phyloP scores from a whole-genome alignment of 768 basidiomycete species.

The Tremella yokohamensis region DNA sequence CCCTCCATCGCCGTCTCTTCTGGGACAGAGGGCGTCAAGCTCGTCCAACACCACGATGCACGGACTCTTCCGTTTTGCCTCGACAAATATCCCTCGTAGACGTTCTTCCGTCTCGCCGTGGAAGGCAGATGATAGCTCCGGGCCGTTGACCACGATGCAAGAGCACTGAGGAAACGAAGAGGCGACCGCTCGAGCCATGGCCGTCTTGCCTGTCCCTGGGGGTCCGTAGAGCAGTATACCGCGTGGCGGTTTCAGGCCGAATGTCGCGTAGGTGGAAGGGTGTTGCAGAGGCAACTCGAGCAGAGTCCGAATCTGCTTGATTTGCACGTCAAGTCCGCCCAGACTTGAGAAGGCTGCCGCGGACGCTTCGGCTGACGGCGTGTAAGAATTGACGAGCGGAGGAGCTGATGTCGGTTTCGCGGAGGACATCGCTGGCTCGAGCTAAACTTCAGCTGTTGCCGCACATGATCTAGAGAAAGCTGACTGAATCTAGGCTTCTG shows the following conservation, averaged over 20 bases:
- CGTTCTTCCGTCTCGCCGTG: slow-evolving; percentile 95
- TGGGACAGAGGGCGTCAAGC: slow-evolving; percentile 88
- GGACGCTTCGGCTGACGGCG: slow-evolving; percentile 32
- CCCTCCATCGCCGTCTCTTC: slow-evolving; percentile 83
- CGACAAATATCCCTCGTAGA: slow-evolving; percentile 80
- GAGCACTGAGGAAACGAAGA: slow-evolving; percentile 71
- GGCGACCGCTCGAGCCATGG: slow-evolving; percentile 89
- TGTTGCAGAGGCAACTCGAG: slow-evolving; percentile 78
- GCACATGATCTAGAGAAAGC: no score
- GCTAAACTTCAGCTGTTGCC: no score
- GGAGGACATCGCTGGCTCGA: background rate
- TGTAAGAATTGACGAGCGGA: slow-evolving; percentile 48
- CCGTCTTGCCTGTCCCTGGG: slow-evolving; percentile 96
- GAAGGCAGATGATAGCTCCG: slow-evolving; percentile 89
- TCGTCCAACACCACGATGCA: slow-evolving; percentile 95
- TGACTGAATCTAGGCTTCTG: background rate
- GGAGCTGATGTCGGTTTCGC: background rate
- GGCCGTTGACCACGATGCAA: slow-evolving; percentile 91
- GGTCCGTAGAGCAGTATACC: slow-evolving; percentile 93
- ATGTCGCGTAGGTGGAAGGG: slow-evolving; percentile 75
- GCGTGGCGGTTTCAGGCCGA: slow-evolving; percentile 90
- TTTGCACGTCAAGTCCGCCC: slow-evolving; percentile 84
- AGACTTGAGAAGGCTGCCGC: slow-evolving; percentile 68
- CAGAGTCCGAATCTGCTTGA: slow-evolving; percentile 75
- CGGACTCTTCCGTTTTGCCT: slow-evolving; percentile 74